phyloP scores from a whole-genome alignment of 73 alveolate species.

The Tetrahymena malaccensis region DNA sequence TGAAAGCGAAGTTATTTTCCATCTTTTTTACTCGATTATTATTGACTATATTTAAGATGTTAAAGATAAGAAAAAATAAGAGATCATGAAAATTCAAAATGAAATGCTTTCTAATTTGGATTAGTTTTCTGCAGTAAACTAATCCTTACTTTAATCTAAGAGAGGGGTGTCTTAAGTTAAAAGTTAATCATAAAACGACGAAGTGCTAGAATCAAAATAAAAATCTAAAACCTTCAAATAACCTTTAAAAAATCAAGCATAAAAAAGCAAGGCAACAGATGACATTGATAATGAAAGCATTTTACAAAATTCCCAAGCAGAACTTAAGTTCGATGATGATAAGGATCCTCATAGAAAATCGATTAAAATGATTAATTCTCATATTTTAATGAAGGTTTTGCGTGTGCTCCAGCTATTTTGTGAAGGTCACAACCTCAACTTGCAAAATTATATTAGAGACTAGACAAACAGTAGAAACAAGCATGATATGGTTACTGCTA shows the following conservation, averaged over 20 bases:
- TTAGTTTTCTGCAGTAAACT: not conserved
- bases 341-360: not conserved
- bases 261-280: not conserved
- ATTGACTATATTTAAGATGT: slow-evolving; percentile 22
- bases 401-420: slow-evolving; percentile 86
- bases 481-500: slow-evolving; percentile 60
- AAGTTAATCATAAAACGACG: not conserved
- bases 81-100: not conserved
- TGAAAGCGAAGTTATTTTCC: slow-evolving; percentile 16
- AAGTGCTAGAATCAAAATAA: not conserved
- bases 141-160: not conserved
- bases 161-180: not conserved
- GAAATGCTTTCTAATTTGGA: not conserved
- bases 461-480: slow-evolving; percentile 73
- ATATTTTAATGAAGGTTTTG: slow-evolving; percentile 23
- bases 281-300: not conserved
- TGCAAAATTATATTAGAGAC: slow-evolving; percentile 80
- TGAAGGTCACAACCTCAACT: slow-evolving; percentile 79
- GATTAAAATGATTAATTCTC: not conserved
- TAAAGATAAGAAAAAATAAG: slow-evolving; percentile 5
- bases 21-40: slow-evolving; percentile 5
- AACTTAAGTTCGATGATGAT: not conserved
- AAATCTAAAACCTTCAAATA: not conserved
- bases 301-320: not conserved
- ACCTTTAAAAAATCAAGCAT: not conserved